Conservation (phyloP, 495 filamentous ascomycete genomes). For the Penicillium tannophilum region DNA sequence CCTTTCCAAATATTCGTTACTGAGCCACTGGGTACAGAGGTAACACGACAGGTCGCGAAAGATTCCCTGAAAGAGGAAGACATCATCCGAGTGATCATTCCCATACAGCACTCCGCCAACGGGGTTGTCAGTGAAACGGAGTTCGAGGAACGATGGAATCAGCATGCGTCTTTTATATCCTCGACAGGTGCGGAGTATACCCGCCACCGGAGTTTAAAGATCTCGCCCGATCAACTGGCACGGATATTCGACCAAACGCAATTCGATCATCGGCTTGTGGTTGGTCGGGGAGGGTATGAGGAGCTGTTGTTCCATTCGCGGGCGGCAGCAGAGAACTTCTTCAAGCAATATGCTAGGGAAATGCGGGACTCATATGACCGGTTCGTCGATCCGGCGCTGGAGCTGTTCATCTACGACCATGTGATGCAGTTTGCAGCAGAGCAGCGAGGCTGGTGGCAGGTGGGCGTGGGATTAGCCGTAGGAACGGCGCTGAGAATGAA, state of each 20-base stretch:
- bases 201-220: background rate
- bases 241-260: background rate
- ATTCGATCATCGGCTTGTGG: background rate
- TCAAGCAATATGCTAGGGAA: background rate
- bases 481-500: background rate
- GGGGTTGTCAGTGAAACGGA: background rate
- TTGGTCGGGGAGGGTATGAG: background rate
- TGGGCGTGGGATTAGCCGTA: background rate
- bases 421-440: background rate
- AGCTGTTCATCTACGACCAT: background rate
- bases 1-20: background rate
- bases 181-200: background rate
- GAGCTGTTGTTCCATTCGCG: background rate
- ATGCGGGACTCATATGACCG: background rate
- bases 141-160: background rate
- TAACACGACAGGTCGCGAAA: too few relatives aligned
- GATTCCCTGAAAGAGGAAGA: too few relatives aligned
- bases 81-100: background rate
- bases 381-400: background rate
- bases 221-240: background rate
- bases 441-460: background rate
- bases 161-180: background rate
- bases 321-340: background rate
- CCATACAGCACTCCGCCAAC: background rate
- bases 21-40: background rate